Percentiles rank a stretch among this genome's conserved stretches.
Conservation (phyloP, 2,329 filamentous ascomycete genomes). For the Colletotrichum cereale region DNA sequence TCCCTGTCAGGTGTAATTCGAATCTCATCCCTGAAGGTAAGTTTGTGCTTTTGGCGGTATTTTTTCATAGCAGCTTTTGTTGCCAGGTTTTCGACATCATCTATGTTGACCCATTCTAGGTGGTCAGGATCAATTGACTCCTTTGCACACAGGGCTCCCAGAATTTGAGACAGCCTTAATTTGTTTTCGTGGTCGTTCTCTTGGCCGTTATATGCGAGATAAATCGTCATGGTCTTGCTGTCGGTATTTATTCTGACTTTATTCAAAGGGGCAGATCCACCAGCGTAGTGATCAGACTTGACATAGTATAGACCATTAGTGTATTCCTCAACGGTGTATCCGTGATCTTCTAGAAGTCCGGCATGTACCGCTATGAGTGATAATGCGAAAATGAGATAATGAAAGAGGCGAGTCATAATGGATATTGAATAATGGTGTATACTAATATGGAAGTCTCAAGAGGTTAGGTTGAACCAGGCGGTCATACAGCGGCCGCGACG, state of each 20-base stretch:
- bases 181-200: not conserved
- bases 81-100: not conserved
- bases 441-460: too few relatives aligned
- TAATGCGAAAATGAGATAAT: not conserved
- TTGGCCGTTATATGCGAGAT: not conserved
- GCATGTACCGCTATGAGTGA: not conserved
- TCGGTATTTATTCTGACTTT: not conserved
- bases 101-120: not conserved
- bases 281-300: not conserved
- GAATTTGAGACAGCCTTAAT: not conserved
- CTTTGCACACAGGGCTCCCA: not conserved
- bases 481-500: too few relatives aligned
- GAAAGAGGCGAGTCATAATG: slow-evolving; percentile 50
- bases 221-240: not conserved
- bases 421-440: too few relatives aligned
- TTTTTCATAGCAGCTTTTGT: not conserved
- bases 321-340: not conserved
- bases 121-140: not conserved
- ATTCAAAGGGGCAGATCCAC: not conserved
- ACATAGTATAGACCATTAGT: not conserved
- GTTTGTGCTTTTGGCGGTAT: not conserved
- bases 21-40: not conserved
- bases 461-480: too few relatives aligned
- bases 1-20: not conserved
- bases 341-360: not conserved